These are phyloP conservation scores for Nitzschia sp. DNA, from an alignment of 108 stramenopile species.

Conservation along the genomic window DNA sequence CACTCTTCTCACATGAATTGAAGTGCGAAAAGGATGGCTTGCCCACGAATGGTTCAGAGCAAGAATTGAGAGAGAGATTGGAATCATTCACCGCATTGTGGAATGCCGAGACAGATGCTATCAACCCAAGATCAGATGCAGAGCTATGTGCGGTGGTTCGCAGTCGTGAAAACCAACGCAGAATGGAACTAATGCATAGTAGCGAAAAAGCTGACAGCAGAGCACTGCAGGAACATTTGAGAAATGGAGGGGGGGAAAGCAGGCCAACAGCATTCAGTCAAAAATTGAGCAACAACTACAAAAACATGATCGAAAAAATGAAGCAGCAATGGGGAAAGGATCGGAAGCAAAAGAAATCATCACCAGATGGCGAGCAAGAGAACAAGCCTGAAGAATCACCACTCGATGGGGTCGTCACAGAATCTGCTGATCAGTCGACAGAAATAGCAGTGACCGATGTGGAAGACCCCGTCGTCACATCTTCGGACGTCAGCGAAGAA, in stretches of 20 bases:
- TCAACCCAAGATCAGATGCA: constrained; percentile 38
- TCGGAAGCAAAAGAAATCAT: neutral
- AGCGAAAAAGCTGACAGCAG: neutral
- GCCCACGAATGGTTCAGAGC: constrained; percentile 37
- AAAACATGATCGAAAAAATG: neutral
- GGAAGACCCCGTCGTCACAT: no score
- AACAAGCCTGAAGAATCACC: no score
- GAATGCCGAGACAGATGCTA: constrained; percentile 62
- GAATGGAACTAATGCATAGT: constrained; percentile 7
- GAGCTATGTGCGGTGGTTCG: constrained; percentile 44
- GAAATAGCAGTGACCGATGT: no score
- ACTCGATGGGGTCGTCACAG: no score
- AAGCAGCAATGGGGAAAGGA: neutral
- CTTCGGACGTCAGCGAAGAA: no score
- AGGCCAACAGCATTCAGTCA: neutral
- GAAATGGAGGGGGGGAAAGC: constrained; percentile 1
- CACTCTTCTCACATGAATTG: constrained; percentile 31
- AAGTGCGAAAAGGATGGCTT: constrained; percentile 48
- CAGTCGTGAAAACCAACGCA: constrained; percentile 30
- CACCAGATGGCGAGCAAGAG: neutral
- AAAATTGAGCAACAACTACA: neutral
- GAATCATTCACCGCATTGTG: constrained; percentile 45
- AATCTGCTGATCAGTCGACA: no score
- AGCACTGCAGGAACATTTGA: neutral
- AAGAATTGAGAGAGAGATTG: constrained; percentile 48